Conservation (phyloP, 2,329 filamentous ascomycete species). For the Aschersonia sp. region DNA sequence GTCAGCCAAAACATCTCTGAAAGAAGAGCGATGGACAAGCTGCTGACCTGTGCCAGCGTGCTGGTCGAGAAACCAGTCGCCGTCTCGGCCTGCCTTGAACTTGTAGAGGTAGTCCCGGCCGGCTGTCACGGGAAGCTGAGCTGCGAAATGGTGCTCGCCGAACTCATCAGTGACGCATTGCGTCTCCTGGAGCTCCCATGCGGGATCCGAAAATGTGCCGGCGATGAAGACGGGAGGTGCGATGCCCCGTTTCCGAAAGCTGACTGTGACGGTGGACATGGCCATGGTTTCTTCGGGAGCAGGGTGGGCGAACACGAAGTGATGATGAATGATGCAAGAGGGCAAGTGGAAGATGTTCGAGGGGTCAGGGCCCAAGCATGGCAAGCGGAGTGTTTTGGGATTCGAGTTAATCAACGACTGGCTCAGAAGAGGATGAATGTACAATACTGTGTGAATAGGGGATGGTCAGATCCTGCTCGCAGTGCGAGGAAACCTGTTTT, state of each 20-base stretch:
- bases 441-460: too few species aligned
- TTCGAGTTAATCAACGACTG: too few species aligned
- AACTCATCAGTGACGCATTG: conserved; percentile 30
- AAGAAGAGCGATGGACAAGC: background rate
- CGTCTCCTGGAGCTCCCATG: conserved; percentile 59
- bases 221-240: conserved; percentile 56
- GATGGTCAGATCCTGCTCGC: too few species aligned
- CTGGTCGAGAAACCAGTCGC: conserved; percentile 60
- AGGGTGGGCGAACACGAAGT: background rate
- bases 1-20: background rate
- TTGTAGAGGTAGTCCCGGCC: conserved; percentile 59
- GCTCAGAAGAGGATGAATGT: too few species aligned
- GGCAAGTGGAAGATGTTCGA: background rate
- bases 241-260: conserved; percentile 43
- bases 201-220: conserved; percentile 50
- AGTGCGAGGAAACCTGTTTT: background rate
- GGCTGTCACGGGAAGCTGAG: conserved; percentile 36
- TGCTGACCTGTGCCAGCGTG: conserved; percentile 39
- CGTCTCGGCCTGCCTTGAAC: conserved; percentile 49
- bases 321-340: background rate
- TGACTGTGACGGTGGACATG: conserved; percentile 37
- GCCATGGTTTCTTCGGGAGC: conserved; percentile 1
- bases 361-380: background rate
- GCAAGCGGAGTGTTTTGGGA: background rate
- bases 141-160: conserved; percentile 43